Base-by-base conservation (phyloP, 2,329 filamentous ascomycete genomes). In the Fusarium sambucinum region DNA sequence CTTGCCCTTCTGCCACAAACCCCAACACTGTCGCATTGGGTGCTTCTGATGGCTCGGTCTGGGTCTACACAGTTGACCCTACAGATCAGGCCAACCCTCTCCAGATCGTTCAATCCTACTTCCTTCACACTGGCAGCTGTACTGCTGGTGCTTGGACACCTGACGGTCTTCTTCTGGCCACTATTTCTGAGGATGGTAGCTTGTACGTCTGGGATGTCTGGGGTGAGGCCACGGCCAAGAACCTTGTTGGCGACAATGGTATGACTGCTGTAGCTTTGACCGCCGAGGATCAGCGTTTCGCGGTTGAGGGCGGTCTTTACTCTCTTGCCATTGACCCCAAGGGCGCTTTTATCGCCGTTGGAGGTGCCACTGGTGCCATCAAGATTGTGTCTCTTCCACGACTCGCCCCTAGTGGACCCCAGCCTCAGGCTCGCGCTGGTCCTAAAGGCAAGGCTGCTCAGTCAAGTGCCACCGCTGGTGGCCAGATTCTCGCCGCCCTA, bases 151-250 rank as follows among this genome's bases (percentile, higher is more conserved):
- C 91, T 3, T 99, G 96, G 94, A 93, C 93, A 0, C 87, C 92
- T 6, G 94, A 97, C 77, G 96, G 96, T 52, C 89, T 89, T 30
- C 83, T 98, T 17, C 86, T 99, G 3, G 93, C 92, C 9, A 97
- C 94, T 0, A 93, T 98, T 6, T 90, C 90, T 42, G 95, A 98
- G 77, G 95, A 98, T 79, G 87, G 89, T 59, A 94, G 90, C 72
- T 85, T 99, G 60, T 95, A 94, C 78, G 94, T 97, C 25, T 97
- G 93, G 88, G 96, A 98, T 76, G 91, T 94, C 16, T 97, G 94
- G 81, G 92, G 93, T 48, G 87, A 89, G 23, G 92, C 92, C 2
- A 90, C 90, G 5, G 90, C 83, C 42, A 81, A 81, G 71, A 81
- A 81, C 32, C 75, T 87, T 11, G 77, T 80, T 48, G 81, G 80